These are phyloP conservation scores for Penicillium atrosanguineum DNA, from an alignment of 495 filamentous ascomycete genomes.

Conservation along the genomic window DNA sequence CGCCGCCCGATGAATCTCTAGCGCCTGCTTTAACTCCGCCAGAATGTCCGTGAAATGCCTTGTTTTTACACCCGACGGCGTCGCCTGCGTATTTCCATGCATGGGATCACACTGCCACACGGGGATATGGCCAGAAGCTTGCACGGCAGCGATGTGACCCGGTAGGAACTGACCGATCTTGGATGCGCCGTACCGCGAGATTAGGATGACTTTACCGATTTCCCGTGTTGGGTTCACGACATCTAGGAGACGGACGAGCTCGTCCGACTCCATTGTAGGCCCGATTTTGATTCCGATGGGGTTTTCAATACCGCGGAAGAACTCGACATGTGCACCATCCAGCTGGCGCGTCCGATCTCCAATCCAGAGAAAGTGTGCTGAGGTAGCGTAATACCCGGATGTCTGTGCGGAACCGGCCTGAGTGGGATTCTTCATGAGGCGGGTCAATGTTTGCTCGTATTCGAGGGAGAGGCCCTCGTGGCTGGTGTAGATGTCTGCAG, in stretches of 20 bases:
- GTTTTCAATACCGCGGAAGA: conserved; percentile 93
- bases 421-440: conserved; percentile 65
- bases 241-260: conserved; percentile 73
- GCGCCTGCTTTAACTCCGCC: conserved; percentile 72
- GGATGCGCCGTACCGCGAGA: conserved; percentile 84
- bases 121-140: conserved; percentile 67
- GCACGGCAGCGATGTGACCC: conserved; percentile 81
- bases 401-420: neutral
- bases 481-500: conserved; percentile 93
- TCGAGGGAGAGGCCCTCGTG: conserved; percentile 94
- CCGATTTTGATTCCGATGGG: conserved; percentile 96
- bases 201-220: conserved; percentile 89
- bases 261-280: conserved; percentile 69
- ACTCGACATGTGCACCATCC: conserved; percentile 91
- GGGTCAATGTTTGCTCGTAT: conserved; percentile 85
- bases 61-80: conserved; percentile 75
- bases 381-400: conserved; percentile 72
- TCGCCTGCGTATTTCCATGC: conserved; percentile 75
- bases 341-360: conserved; percentile 93
- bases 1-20: conserved; percentile 78
- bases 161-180: conserved; percentile 72
- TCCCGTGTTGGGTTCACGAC: conserved; percentile 80
- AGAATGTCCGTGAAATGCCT: conserved; percentile 83
- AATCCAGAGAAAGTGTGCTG: conserved; percentile 98
- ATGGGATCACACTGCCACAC: conserved; percentile 99